Base-by-base conservation (phyloP, 1,284 basidiomycete species). In the Gomphus sp. region DNA sequence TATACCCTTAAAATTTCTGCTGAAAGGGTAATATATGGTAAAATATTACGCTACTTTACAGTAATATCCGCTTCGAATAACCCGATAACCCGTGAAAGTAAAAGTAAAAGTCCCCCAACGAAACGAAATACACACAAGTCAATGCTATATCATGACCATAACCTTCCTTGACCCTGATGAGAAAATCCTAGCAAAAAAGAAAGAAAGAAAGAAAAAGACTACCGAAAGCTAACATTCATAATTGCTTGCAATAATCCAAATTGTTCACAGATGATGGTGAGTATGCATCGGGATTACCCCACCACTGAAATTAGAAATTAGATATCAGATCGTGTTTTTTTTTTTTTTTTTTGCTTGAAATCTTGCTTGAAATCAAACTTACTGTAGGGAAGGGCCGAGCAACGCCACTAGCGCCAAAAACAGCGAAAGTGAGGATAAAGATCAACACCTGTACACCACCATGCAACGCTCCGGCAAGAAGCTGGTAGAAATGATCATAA, bases 391-490 rank as follows among this genome's bases (percentile, higher is more conserved):
- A 85, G 2, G 76, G 77, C 55, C 69, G 71, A 52, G 72, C 66
- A 16, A 65, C 67, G 9, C 84, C 84, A 3, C 78, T 77, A 18
- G 82, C 84, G 43, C 85, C 84, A 65, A 84, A 85, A 36, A 87
- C 83, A 9, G 84, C 82, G 66, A 87, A 86, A 5, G 81, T 83
- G 8, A 86, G 72, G 34, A 87, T 73, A 66, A 87, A 85, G 34
- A 83, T 76, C 76, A 86, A 82, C 51, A 83, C 74, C 65, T 87
- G 82, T 7, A 82, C 80, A 14, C 85, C 85, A 41, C 85, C 85
- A 64, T 87, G 85, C 41, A 85, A 69, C 3, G 82, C 85, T 33
- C 82, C 84, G 9, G 81, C 82, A 1, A 87, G 71, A 58, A 89
- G 76, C 58, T 59, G 45, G 36, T 31, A 8, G 36, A 22, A 51